Base-by-base conservation (phyloP, 2,329 filamentous ascomycete genomes). In the Zymoseptoria tritici region DNA sequence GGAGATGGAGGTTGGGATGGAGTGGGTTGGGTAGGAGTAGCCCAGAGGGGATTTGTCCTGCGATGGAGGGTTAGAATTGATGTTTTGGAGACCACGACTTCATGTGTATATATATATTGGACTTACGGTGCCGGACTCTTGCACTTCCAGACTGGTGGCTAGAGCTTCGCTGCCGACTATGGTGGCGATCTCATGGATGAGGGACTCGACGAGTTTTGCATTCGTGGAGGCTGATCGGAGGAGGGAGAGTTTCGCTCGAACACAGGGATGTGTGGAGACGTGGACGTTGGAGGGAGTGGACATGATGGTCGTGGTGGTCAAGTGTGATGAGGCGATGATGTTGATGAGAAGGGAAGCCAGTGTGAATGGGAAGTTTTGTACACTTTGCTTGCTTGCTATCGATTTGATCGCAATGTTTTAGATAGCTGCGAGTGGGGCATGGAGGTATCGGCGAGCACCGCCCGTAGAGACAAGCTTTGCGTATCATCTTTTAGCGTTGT, bases 221-320 rank as follows among this genome's bases (percentile, higher is more conserved):
- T 81, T 83, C 55, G 89, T 85, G 50, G 79, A 81, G 59, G 84
- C 80, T 49, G 90, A 94, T 61, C 93, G 88, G 53, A 97, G 84
- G 77, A 94, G 90, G 67, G 89, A 92, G 70, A 97, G 85, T 80
- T 97, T 97, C 67, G 89, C 90, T 68, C 83, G 81, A 50, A 97
- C 81, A 76, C 90, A 96, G 42, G 93, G 93, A 75, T 97, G 93
- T 16, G 79, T 79, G 49, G 91, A 96, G 72, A 96, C 79, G 77
- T 94, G 90, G 42, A 84, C 78, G 70, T 85, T 86, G 55, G 61
- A 55, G 29, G 59, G 58, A 4, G 6, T 19, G 51, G 62, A 55
- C 64, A 66, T 66, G 57, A 49, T 61, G 29, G 16, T 22, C 21
- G 26, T 36, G 6, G 26, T 16, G 52, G 21, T 26, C 16, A 50